Evolutionary conservation across 1,284 basidiomycete genomes (phyloP), one percentile per base, ranked within the genome.

Genomic region (Austroboletus sp.): DNA sequence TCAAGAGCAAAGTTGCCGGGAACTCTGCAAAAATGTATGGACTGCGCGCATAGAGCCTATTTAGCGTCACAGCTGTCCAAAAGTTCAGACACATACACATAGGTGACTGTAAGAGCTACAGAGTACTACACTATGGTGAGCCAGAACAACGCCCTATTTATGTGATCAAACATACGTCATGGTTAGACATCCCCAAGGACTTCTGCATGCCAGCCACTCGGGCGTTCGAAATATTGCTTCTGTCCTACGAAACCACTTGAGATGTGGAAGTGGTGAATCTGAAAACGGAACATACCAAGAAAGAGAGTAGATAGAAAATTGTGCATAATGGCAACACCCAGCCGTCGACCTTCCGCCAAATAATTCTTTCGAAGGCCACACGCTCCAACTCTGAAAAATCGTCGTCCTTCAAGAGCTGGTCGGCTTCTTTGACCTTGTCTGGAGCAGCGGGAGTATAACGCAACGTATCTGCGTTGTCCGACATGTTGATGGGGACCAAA

Each of bases 21-120:
- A 84, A 59, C 52, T 83, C 80, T 19, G 73, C 72, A 13, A 66
- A 58, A 34, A 80, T 77, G 52, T 82, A 84, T 1, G 80, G 79
- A 13, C 78, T 75, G 23, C 4, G 8, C 16, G 25, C 11, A 8
- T 25, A 25, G 23, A 25, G 23, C 9, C 23, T 3, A 8, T 9
- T 25, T 9, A 25, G 23, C 23, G 16, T 6, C 6, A 15, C 8
- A 13, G n/a, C 17, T 15, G 10, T 6, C 9, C 31, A 25, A 34
- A 11, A 25, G 8, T 21, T 15, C 4, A 25, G 1, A 21, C 4
- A 58, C 71, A 43, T 56, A 74, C 72, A 74, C 65, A 51, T 73
- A 78, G 11, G 75, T 76, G 25, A 78, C 64, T 2, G 76, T 78
- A 41, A 80, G 58, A 10, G 71, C 73, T 33, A 77, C 66, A 37